These are phyloP conservation scores for Hysterium pulicare DNA, from an alignment of 2,329 filamentous ascomycete species.

Conservation along the genomic window DNA sequence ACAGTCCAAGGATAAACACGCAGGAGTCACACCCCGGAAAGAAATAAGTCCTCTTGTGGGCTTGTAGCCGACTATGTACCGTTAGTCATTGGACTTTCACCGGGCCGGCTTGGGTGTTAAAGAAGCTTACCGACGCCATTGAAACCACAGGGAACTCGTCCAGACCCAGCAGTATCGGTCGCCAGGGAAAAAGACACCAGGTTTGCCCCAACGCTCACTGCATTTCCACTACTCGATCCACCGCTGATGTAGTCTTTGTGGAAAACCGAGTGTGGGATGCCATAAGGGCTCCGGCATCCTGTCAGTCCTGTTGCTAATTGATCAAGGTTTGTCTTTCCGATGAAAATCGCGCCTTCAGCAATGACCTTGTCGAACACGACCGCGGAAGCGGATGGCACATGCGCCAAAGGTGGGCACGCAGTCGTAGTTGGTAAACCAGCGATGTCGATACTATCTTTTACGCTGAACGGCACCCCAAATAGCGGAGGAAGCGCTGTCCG, in stretches of 20 bases:
- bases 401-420: slow-evolving; percentile 50
- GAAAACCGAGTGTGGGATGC: slow-evolving; percentile 53
- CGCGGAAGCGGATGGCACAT: slow-evolving; percentile 48
- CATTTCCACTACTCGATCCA: slow-evolving; percentile 56
- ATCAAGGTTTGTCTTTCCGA: slow-evolving; percentile 61
- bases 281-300: slow-evolving; percentile 58
- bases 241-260: slow-evolving; percentile 51
- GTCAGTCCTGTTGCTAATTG: slow-evolving; percentile 61
- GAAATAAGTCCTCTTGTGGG: slow-evolving; percentile 54
- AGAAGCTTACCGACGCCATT: too few relatives aligned
- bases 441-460: slow-evolving; percentile 58
- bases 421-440: slow-evolving; percentile 50
- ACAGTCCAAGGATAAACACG: slow-evolving; percentile 57
- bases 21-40: slow-evolving; percentile 50
- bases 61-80: slow-evolving; percentile 40
- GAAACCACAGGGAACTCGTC: slow-evolving; percentile 52
- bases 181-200: slow-evolving; percentile 56
- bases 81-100: too few relatives aligned
- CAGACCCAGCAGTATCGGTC: slow-evolving; percentile 55
- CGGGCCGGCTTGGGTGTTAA: too few relatives aligned
- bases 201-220: slow-evolving; percentile 52
- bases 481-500: slow-evolving; percentile 46
- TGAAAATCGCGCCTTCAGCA: slow-evolving; percentile 53
- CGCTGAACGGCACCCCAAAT: slow-evolving; percentile 55
- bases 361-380: slow-evolving; percentile 50